These are phyloP conservation scores for Mycocentrospora acerina DNA, from an alignment of 2,329 filamentous ascomycete species.

Conservation along the genomic window DNA sequence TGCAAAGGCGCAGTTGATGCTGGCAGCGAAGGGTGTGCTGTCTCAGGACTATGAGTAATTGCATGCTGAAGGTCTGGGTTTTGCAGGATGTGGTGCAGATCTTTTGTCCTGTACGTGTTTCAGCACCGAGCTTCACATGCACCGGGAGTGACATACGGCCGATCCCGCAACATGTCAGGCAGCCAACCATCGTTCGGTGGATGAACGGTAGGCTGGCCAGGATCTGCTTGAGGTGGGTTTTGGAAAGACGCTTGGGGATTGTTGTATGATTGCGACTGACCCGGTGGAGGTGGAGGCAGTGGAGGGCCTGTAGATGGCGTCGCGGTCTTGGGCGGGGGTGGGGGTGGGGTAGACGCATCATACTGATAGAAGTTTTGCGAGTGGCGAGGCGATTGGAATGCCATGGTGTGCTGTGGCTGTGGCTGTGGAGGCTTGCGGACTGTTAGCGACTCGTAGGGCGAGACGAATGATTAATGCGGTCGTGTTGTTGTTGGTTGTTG, in stretches of 20 bases:
- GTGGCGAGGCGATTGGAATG: constrained; percentile 42
- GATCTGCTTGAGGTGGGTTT: constrained; percentile 16
- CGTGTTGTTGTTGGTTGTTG: too few relatives aligned
- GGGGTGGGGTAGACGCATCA: constrained; percentile 50
- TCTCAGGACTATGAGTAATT: constrained; percentile 67
- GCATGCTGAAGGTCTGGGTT: constrained; percentile 68
- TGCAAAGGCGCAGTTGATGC: constrained; percentile 66
- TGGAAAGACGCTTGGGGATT: constrained; percentile 22
- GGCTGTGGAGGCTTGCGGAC: too few relatives aligned
- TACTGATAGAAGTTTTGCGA: constrained; percentile 43
- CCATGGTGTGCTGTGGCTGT: constrained; percentile 30
- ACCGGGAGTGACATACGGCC: constrained; percentile 63
- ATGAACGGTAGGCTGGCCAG: constrained; percentile 20
- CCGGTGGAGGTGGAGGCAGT: constrained; percentile 47
- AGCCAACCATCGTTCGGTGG: constrained; percentile 70
- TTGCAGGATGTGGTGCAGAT: constrained; percentile 70
- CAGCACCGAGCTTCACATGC: constrained; percentile 14
- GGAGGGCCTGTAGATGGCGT: constrained; percentile 48
- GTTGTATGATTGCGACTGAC: constrained; percentile 29
- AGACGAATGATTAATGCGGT: not conserved
- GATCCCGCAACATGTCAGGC: constrained; percentile 73
- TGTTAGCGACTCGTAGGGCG: constrained; percentile 1
- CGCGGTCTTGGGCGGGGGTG: constrained; percentile 49
- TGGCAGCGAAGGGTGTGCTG: constrained; percentile 70
- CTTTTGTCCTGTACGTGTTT: constrained; percentile 63